Evolutionary conservation across 805 yeast species (phyloP).

Genomic region (Debaryomyces prosopidis): DNA sequence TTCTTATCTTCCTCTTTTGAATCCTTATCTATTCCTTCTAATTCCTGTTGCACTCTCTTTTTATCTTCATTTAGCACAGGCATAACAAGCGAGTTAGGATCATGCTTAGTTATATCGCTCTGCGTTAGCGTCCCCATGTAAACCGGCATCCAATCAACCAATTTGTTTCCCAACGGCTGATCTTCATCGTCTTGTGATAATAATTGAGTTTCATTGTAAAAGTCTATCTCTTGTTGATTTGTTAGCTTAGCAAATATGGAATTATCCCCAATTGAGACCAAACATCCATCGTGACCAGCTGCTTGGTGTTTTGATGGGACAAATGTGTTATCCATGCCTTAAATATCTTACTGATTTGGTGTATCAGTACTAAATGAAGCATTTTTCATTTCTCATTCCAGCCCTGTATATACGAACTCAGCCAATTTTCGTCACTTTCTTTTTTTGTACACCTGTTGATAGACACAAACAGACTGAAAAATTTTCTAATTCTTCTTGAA

Average conservation of each 20-base stretch:
- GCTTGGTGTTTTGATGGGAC: slow-evolving; percentile 58
- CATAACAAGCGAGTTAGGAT: slow-evolving; percentile 1
- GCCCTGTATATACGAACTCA: slow-evolving; percentile 3
- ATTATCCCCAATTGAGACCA: slow-evolving; percentile 59
- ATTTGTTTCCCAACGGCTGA: slow-evolving; percentile 26
- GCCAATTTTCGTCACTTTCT: slow-evolving; percentile 1
- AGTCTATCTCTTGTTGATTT: slow-evolving; percentile 64
- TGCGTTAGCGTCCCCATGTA: slow-evolving; percentile 60
- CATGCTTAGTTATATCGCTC: slow-evolving; percentile 27
- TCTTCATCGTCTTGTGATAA: slow-evolving; percentile 16
- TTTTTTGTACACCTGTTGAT: slow-evolving; percentile 1
- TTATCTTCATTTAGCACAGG: slow-evolving; percentile 11
- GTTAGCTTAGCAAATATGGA: slow-evolving; percentile 73
- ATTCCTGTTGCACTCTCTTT: background rate
- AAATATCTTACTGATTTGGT: background rate
- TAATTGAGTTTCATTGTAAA: slow-evolving; percentile 51
- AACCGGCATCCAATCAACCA: slow-evolving; percentile 61
- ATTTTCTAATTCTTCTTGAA: background rate
- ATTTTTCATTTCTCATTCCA: background rate
- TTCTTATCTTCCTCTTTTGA: slow-evolving; percentile 13
- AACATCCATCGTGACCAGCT: slow-evolving; percentile 88
- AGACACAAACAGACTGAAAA: slow-evolving; percentile 1
- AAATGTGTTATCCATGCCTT: slow-evolving; percentile 1
- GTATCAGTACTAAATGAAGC: background rate
- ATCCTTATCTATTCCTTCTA: background rate